Percentiles rank a stretch among this genome's conserved stretches.
Evolutionary conservation across 129 eudicot genomes (phyloP).

Genomic region (Pseudognaphalium luteoalbum): DNA sequence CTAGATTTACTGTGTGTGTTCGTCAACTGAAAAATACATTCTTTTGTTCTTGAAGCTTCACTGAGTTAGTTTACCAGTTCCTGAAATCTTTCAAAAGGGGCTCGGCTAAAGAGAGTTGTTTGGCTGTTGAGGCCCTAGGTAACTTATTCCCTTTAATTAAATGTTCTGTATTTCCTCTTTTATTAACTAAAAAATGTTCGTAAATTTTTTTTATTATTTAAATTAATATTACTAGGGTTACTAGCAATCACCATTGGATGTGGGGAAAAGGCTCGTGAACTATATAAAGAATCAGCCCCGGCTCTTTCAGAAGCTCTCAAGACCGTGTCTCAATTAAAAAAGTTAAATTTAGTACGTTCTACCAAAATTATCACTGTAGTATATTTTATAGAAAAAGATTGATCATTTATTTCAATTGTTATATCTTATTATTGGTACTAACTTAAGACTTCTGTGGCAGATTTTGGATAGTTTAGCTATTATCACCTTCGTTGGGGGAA

Average conservation of each 20-base stretch:
- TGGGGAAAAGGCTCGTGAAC: slow-evolving; percentile 54
- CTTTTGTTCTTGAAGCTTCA: slow-evolving; percentile 42
- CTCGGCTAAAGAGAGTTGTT: slow-evolving; percentile 48
- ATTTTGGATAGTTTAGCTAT: slow-evolving; percentile 52
- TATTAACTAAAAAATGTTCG: neutral
- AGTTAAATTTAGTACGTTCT: slow-evolving; percentile 45
- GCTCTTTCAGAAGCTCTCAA: slow-evolving; percentile 55
- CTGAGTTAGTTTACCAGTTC: slow-evolving; percentile 49
- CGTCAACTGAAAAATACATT: neutral
- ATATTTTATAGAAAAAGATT: slow-evolving; percentile 1
- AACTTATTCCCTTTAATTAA: slow-evolving; percentile 5
- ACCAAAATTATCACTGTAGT: neutral
- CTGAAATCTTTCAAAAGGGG: slow-evolving; percentile 47
- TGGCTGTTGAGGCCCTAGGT: slow-evolving; percentile 57
- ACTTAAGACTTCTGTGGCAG: slow-evolving; percentile 24
- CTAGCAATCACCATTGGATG: slow-evolving; percentile 53
- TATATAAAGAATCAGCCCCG: slow-evolving; percentile 45
- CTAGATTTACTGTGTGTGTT: neutral
- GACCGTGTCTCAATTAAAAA: slow-evolving; percentile 32
- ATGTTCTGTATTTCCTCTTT: neutral
- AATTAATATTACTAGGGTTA: neutral
- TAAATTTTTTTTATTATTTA: neutral
- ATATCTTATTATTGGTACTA: slow-evolving; percentile 7
- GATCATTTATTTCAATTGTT: neutral
- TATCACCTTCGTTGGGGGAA: slow-evolving; percentile 54